Percentiles rank a stretch among this genome's conserved stretches.
These are phyloP conservation scores for Pichia nanzhaoensis DNA, from an alignment of 805 yeast species.

Conservation along the genomic window DNA sequence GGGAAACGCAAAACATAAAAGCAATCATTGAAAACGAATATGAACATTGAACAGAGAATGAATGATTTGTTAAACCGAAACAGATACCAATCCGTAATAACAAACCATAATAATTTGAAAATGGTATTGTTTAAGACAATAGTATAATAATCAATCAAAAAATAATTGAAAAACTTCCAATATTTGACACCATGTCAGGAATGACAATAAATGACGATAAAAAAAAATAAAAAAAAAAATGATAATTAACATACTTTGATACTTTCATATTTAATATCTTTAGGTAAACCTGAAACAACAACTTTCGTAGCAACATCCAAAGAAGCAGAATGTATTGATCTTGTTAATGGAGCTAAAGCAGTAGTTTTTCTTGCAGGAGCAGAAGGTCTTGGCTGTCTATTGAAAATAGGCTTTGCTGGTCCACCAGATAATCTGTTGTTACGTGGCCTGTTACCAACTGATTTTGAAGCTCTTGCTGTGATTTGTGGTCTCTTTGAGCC, in stretches of 20 bases:
- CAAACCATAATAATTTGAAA: no score
- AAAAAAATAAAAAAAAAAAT: neutral
- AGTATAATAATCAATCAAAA: no score
- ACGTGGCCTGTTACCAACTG: conserved; percentile 27
- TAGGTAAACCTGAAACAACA: conserved; percentile 58
- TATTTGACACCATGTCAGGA: neutral
- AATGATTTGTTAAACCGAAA: no score
- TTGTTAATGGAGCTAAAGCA: neutral
- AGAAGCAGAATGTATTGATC: conserved; percentile 10
- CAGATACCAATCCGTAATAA: no score
- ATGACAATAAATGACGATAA: neutral
- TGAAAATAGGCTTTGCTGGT: conserved; percentile 8
- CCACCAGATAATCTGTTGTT: neutral
- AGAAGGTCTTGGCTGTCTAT: neutral
- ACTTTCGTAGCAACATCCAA: conserved; percentile 65
- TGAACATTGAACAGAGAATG: no score
- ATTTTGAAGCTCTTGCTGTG: conserved; percentile 21
- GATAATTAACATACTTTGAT: conserved; percentile 17
- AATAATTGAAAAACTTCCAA: neutral
- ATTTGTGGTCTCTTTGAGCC: conserved; percentile 20
- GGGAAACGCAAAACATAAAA: no score
- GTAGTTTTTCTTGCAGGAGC: conserved; percentile 5
- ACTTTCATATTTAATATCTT: conserved; percentile 67
- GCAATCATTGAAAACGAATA: no score
- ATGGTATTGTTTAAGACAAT: no score